phyloP scores from a whole-genome alignment of 352 stramenopile genomes.

The Achlya hypogyna region DNA sequence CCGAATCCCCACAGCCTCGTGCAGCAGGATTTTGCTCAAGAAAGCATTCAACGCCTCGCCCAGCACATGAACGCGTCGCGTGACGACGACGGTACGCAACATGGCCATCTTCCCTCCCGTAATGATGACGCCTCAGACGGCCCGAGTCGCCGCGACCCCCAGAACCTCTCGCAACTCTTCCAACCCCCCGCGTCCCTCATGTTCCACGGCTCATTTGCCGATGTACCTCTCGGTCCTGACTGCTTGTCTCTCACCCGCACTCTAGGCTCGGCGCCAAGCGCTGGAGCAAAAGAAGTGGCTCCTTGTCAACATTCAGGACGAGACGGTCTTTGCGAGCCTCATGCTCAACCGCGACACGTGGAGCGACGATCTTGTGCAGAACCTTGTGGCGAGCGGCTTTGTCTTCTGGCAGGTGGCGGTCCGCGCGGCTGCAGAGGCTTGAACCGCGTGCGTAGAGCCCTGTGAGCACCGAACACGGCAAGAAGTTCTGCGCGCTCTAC shows the following conservation, averaged over 20 bases:
- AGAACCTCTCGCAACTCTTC: slow-evolving; percentile 51
- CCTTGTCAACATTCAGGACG: slow-evolving; percentile 91
- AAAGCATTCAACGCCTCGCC: slow-evolving; percentile 71
- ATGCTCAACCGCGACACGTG: slow-evolving; percentile 94
- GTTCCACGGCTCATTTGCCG: slow-evolving; percentile 67
- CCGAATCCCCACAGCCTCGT: slow-evolving; percentile 28
- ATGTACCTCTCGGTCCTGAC: slow-evolving; percentile 35
- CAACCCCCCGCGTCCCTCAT: slow-evolving; percentile 65
- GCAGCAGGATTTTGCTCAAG: slow-evolving; percentile 72
- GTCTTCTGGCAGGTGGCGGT: slow-evolving; percentile 89
- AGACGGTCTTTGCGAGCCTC: slow-evolving; percentile 92
- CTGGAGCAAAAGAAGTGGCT: slow-evolving; percentile 88
- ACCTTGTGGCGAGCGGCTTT: slow-evolving; percentile 89
- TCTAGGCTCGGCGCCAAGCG: slow-evolving; percentile 32
- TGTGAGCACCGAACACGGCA: slow-evolving; percentile 65
- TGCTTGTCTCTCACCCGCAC: neutral
- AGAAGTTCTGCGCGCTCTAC: slow-evolving; percentile 77
- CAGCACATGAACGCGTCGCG: neutral
- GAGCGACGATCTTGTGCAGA: slow-evolving; percentile 91
- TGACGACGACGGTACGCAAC: neutral
- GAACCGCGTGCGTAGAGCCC: slow-evolving; percentile 38
- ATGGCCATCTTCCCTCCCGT: too few species aligned
- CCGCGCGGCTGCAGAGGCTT: neutral
- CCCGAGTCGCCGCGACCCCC: slow-evolving; percentile 22
- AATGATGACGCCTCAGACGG: slow-evolving; percentile 9